Evolutionary conservation across 495 filamentous ascomycete species (phyloP).

Genomic region (Elasticomyces elasticus): DNA sequence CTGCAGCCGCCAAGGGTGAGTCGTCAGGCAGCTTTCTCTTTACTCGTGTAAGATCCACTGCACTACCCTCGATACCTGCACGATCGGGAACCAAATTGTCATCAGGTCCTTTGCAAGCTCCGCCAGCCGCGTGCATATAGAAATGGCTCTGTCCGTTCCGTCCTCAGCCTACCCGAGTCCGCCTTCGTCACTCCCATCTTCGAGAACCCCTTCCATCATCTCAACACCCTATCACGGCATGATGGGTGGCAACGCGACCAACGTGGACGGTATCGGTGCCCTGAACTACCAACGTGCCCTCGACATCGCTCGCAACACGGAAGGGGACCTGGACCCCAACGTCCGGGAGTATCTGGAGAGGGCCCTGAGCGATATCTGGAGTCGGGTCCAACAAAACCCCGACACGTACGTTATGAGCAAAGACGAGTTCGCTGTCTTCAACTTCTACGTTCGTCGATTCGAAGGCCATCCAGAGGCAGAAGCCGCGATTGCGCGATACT

Average conservation of each 20-base stretch:
- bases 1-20: constrained; percentile 7
- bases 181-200: constrained; percentile 1
- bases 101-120: neutral
- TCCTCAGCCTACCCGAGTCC: constrained; percentile 3
- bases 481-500: constrained; percentile 41
- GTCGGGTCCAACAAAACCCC: constrained; percentile 47
- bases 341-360: constrained; percentile 46
- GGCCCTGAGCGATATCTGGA: constrained; percentile 52
- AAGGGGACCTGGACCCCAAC: constrained; percentile 43
- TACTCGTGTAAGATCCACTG: constrained; percentile 2
- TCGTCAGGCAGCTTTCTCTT: neutral
- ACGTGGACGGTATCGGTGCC: constrained; percentile 28
- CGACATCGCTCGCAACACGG: constrained; percentile 56
- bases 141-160: constrained; percentile 1
- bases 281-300: constrained; percentile 46
- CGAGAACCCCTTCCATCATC: neutral
- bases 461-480: constrained; percentile 34
- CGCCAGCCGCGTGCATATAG: constrained; percentile 5
- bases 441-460: constrained; percentile 57
- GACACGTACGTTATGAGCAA: constrained; percentile 54
- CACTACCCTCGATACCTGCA: constrained; percentile 3
- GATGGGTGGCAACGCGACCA: constrained; percentile 28
- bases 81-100: neutral
- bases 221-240: neutral
- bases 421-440: constrained; percentile 72